Evolutionary conservation across 129 eudicot genomes (phyloP).

Genomic region (Solidago caesia): DNA sequence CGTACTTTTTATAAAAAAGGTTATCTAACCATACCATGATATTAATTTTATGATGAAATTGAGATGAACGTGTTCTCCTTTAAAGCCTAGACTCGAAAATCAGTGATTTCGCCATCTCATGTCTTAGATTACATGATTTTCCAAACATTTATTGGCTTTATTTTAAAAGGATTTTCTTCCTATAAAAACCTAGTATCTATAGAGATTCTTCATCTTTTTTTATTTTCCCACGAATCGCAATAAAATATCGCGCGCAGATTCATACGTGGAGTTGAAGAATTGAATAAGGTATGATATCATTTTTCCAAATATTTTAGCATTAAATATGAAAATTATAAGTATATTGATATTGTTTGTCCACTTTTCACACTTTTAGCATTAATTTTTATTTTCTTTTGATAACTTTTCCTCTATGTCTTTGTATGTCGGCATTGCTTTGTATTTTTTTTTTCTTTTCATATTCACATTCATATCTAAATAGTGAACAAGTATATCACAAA

Average conservation of each 20-base stretch:
- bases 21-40: too few species aligned
- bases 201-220: not conserved
- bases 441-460: too few species aligned
- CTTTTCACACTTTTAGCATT: not conserved
- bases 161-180: not conserved
- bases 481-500: too few species aligned
- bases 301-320: not conserved
- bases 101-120: conserved; percentile 18
- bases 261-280: not conserved
- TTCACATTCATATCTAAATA: too few species aligned
- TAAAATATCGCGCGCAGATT: not conserved
- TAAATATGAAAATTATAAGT: not conserved
- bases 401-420: not conserved
- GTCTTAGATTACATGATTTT: not conserved
- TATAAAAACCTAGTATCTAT: conserved; percentile 17
- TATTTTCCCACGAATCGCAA: not conserved
- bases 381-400: too few species aligned
- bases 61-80: conserved; percentile 33
- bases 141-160: conserved; percentile 17
- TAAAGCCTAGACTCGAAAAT: conserved; percentile 31
- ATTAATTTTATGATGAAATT: conserved; percentile 19
- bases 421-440: too few species aligned
- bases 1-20: too few species aligned
- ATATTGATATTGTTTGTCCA: not conserved
- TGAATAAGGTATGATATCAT: not conserved